phyloP scores from a whole-genome alignment of 495 filamentous ascomycete genomes.

The Penicillium dipodomyicola region DNA sequence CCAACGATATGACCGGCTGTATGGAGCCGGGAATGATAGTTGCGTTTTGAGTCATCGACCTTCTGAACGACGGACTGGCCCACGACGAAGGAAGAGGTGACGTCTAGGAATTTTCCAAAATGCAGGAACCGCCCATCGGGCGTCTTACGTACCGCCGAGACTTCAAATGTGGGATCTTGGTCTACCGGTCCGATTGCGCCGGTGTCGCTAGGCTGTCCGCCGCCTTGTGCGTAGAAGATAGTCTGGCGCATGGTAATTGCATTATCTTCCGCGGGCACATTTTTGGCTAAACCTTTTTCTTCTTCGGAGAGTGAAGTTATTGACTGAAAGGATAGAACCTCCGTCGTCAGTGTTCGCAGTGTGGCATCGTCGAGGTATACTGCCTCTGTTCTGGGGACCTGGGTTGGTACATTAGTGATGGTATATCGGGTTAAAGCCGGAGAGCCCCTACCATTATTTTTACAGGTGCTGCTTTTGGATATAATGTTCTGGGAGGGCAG shows the following conservation, averaged over 20 bases:
- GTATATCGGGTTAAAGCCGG: not conserved
- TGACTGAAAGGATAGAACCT: conserved; percentile 45
- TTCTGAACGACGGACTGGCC: conserved; percentile 48
- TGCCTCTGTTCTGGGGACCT: conserved; percentile 28
- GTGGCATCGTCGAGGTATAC: conserved; percentile 56
- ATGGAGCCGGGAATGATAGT: conserved; percentile 59
- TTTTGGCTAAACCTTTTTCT: conserved; percentile 35
- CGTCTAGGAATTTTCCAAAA: conserved; percentile 49
- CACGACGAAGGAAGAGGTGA: conserved; percentile 25
- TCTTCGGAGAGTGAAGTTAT: conserved; percentile 47
- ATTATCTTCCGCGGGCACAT: conserved; percentile 17
- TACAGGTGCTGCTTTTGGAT: not conserved
- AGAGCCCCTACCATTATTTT: not conserved
- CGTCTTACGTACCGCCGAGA: conserved; percentile 49
- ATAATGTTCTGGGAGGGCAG: not conserved
- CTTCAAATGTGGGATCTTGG: conserved; percentile 40
- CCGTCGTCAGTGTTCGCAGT: conserved; percentile 44
- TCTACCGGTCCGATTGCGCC: conserved; percentile 45
- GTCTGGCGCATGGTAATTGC: conserved; percentile 54
- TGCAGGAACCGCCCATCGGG: conserved; percentile 54
- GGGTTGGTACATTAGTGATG: not conserved
- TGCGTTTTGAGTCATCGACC: conserved; percentile 54
- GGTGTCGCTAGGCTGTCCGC: conserved; percentile 62
- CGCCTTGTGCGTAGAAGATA: conserved; percentile 65
- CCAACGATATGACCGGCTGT: conserved; percentile 65